Evolutionary conservation across 148 eudicot genomes (phyloP), one percentile per base, ranked within the genome.

Genomic region (Cornus florida): DNA sequence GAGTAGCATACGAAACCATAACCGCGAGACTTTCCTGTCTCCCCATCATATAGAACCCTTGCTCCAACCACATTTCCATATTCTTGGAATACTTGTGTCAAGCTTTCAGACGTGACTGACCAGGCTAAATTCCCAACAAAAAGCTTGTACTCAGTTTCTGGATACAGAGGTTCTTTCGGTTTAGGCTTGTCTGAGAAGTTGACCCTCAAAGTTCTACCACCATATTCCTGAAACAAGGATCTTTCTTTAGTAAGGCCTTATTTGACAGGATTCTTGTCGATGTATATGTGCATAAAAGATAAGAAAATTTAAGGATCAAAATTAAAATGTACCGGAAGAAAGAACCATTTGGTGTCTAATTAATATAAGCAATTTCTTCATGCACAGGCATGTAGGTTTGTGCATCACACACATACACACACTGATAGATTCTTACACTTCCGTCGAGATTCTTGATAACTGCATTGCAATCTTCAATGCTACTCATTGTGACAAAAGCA

Each of bases 401-500:
- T 39, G 43, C 43, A 39, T 4, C 43, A 39, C 43, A 39, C 43
- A 39, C 43, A 39, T 7, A 7, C 48, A 43, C 8, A 43, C 48
- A 6, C 6, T 43, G 48, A 3, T 43, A 43, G 48, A 17, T 62
- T 20, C 94, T 85, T 88, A 95, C 99, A 33, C 88, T 90, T 88
- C 93, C 97, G 64, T 95, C 97, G 13, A 95, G 95, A 79, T 93
- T 93, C 75, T 89, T 76, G 41, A 93, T 86, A 46, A 95, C 93
- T 22, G 79, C 66, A 56, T 88, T 81, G 86, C 94, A 91, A 78
- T 95, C 99, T 71, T 93, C 95, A 66, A 93, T 23, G 75, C 86
- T 92, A 85, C 97, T 93, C 99, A 95, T 95, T 12, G 99, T 95
- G 71, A 95, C 99, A 85, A 93, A 95, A n/a, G 97, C 99, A 84